Evolutionary conservation across 139 green algal species (phyloP).

Genomic region (Chlamydomonas eustigma): DNA sequence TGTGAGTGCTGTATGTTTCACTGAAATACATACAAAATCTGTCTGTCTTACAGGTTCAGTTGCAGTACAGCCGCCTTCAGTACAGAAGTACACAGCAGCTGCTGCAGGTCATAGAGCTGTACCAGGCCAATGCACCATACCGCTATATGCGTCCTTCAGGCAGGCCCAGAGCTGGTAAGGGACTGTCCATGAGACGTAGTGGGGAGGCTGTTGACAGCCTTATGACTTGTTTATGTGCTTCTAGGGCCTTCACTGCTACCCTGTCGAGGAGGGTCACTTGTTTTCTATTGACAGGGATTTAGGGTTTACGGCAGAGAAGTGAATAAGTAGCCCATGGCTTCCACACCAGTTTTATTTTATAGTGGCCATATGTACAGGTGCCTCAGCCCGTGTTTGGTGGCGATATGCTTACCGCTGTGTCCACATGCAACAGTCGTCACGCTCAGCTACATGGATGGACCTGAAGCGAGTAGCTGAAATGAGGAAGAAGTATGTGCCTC

Average conservation of each 20-base stretch:
- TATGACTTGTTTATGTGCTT: constrained; percentile 1
- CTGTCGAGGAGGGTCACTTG: too few species aligned
- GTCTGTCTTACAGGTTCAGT: constrained; percentile 20
- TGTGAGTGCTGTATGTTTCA: too few species aligned
- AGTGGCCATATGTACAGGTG: constrained; percentile 24
- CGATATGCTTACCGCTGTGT: constrained; percentile 55
- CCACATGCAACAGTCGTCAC: constrained; percentile 19
- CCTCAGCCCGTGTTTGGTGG: constrained; percentile 69
- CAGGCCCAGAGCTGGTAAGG: constrained; percentile 7
- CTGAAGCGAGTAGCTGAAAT: constrained; percentile 34
- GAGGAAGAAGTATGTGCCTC: constrained; percentile 63
- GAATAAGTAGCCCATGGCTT: too few species aligned
- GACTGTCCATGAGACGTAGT: too few species aligned
- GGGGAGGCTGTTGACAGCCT: too few species aligned
- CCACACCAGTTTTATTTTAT: too few species aligned
- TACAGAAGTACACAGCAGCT: constrained; percentile 70
- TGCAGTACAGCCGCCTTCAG: constrained; percentile 48
- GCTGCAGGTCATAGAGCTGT: constrained; percentile 60
- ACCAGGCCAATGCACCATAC: constrained; percentile 53
- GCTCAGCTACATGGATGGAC: constrained; percentile 41
- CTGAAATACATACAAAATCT: too few species aligned
- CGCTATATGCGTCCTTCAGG: constrained; percentile 49
- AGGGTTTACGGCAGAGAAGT: too few species aligned
- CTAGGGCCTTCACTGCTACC: too few species aligned
- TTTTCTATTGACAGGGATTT: too few species aligned